phyloP scores from a whole-genome alignment of 2,329 filamentous ascomycete species.

The Zopfia rhizophila region DNA sequence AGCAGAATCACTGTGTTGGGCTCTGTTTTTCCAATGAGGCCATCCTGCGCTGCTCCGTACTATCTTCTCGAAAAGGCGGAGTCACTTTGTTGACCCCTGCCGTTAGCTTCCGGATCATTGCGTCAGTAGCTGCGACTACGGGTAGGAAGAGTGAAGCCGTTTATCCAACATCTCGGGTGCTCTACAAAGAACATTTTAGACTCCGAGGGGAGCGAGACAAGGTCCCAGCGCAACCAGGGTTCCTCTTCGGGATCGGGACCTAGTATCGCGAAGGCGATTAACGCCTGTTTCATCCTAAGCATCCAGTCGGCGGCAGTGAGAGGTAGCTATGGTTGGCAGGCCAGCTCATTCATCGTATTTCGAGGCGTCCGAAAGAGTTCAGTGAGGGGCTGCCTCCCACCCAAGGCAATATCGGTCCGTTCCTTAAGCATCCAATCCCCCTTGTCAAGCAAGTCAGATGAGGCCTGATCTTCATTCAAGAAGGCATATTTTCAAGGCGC shows the following conservation, averaged over 20 bases:
- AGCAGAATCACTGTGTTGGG: constrained; percentile 8
- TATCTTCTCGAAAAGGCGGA: constrained; percentile 9
- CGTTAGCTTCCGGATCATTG: constrained; percentile 20
- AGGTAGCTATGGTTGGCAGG: constrained; percentile 22
- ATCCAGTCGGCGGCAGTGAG: constrained; percentile 14
- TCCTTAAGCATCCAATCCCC: constrained; percentile 15
- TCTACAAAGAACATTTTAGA: constrained; percentile 2
- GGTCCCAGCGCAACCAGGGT: constrained; percentile 8
- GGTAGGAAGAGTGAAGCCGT: constrained; percentile 1
- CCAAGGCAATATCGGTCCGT: constrained; percentile 25
- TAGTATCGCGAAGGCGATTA: constrained; percentile 7
- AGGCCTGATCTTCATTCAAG: constrained; percentile 22
- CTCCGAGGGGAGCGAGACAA: constrained; percentile 8
- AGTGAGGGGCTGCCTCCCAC: constrained; percentile 17
- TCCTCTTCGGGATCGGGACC: constrained; percentile 13
- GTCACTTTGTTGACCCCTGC: constrained; percentile 2
- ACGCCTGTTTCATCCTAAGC: constrained; percentile 8
- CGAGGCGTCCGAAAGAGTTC: constrained; percentile 11
- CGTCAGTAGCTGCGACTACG: constrained; percentile 14
- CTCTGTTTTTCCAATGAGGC: not conserved
- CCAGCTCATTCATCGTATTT: constrained; percentile 32
- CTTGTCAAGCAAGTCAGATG: constrained; percentile 32
- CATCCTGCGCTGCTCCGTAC: constrained; percentile 8
- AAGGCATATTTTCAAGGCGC: constrained; percentile 20
- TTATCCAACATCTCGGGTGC: too few relatives aligned